phyloP scores from a whole-genome alignment of 345 rosid species.

The Eucalyptus melliodora region DNA sequence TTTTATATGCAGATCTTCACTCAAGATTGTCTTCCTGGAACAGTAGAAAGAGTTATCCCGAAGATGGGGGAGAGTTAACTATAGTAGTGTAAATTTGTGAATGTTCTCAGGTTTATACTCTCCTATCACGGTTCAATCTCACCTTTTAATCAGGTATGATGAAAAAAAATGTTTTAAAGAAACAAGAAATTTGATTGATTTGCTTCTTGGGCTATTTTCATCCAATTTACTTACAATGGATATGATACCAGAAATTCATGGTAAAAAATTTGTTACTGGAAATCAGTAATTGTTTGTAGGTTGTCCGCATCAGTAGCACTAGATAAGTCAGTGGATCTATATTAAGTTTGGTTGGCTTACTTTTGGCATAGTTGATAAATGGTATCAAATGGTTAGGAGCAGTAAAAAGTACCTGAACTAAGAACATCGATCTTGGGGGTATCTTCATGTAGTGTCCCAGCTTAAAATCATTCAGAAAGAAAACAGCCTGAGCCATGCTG shows the following conservation, averaged over 20 bases:
- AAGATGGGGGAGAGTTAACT: neutral
- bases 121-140: neutral
- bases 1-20: neutral
- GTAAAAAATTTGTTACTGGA: neutral
- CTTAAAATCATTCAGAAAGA: constrained; percentile 86
- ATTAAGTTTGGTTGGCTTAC: neutral
- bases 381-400: neutral
- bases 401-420: constrained; percentile 53
- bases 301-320: neutral
- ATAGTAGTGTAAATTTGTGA: neutral
- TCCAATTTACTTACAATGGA: neutral
- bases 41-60: neutral
- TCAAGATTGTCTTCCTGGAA: neutral
- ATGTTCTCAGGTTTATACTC: neutral
- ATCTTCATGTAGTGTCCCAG: constrained; percentile 97
- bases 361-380: neutral
- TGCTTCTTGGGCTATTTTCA: neutral
- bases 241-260: neutral
- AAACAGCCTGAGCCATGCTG: constrained; percentile 89
- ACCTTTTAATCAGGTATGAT: neutral
- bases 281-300: neutral
- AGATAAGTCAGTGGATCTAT: neutral
- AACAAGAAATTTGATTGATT: neutral
- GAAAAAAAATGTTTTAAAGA: neutral
- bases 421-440: constrained; percentile 95